phyloP scores from a whole-genome alignment of 2,329 filamentous ascomycete genomes.

The Penicillium fuscoglaucum region DNA sequence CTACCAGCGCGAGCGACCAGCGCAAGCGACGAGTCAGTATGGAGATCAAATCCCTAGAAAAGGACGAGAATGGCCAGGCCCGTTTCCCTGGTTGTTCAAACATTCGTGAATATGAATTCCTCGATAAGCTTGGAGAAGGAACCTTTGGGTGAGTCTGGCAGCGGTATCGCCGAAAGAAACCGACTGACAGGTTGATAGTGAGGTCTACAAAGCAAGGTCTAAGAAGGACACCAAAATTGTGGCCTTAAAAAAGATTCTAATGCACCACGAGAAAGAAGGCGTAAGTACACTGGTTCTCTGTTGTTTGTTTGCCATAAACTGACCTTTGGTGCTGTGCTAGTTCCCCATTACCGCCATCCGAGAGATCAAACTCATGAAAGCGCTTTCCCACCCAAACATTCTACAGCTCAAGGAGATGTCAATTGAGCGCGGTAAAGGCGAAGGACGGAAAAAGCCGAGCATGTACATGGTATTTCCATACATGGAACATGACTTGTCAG shows the following conservation, averaged over 20 bases:
- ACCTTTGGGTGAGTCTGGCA: slow-evolving; percentile 75
- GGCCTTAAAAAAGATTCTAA: slow-evolving; percentile 96
- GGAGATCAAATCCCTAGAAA: slow-evolving; percentile 48
- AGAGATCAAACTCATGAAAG: slow-evolving; percentile 96
- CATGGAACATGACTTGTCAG: slow-evolving; percentile 98
- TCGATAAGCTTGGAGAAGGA: slow-evolving; percentile 74
- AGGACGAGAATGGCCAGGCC: slow-evolving; percentile 47
- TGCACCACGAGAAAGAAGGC: slow-evolving; percentile 99
- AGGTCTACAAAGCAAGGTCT: slow-evolving; percentile 87
- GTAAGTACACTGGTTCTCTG: slow-evolving; percentile 47
- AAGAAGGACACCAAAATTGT: slow-evolving; percentile 72
- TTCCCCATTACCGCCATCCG: slow-evolving; percentile 98
- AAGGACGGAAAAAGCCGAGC: slow-evolving; percentile 73
- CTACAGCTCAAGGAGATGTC: slow-evolving; percentile 92
- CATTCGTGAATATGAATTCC: slow-evolving; percentile 44
- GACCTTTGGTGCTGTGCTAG: slow-evolving; percentile 18
- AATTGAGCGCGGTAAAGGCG: slow-evolving; percentile 72
- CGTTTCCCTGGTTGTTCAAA: slow-evolving; percentile 80
- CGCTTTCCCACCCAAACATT: slow-evolving; percentile 88
- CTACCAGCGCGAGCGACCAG: background rate
- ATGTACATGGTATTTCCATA: slow-evolving; percentile 99
- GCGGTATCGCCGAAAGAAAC: background rate
- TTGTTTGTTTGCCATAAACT: background rate
- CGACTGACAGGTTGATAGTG: slow-evolving; percentile 50
- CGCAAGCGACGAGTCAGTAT: slow-evolving; percentile 26